Conservation (phyloP, 2,329 filamentous ascomycete genomes). For the Helotiales sp. region DNA sequence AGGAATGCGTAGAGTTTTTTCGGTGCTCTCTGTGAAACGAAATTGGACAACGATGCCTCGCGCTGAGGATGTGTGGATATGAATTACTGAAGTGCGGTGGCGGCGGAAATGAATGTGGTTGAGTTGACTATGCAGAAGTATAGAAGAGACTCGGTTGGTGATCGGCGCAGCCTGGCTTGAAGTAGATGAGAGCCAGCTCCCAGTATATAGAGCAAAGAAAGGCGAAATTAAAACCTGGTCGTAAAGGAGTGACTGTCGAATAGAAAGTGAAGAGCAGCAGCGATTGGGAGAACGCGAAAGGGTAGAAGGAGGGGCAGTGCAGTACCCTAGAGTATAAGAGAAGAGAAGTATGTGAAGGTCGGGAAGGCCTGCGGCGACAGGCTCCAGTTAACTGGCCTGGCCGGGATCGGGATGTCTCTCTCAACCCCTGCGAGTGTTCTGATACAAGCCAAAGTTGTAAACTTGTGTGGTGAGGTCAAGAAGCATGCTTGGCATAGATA, state of each 20-base stretch:
- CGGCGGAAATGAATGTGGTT: conserved; percentile 47
- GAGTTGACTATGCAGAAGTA: conserved; percentile 48
- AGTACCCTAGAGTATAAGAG: conserved; percentile 58
- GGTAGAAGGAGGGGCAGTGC: conserved; percentile 54
- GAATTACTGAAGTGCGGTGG: conserved; percentile 42
- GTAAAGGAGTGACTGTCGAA: conserved; percentile 58
- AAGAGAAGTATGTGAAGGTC: conserved; percentile 48
- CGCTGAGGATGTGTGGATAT: conserved; percentile 46
- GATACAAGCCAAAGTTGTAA: conserved; percentile 43
- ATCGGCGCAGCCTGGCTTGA: conserved; percentile 46
- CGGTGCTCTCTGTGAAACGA: conserved; percentile 43
- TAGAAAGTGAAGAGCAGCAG: conserved; percentile 47
- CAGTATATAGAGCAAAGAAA: conserved; percentile 54
- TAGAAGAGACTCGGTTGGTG: conserved; percentile 51
- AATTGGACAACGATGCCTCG: conserved; percentile 49
- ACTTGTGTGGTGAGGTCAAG: conserved; percentile 40
- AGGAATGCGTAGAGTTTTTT: conserved; percentile 47
- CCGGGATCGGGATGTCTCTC: conserved; percentile 41
- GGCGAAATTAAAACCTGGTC: conserved; percentile 47
- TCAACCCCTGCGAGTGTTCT: conserved; percentile 41
- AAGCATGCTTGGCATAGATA: conserved; percentile 35
- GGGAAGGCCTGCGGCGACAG: conserved; percentile 43
- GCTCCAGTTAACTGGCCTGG: conserved; percentile 38
- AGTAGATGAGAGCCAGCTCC: conserved; percentile 62
- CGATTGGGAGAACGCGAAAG: conserved; percentile 53